Base-by-base conservation (phyloP, 768 basidiomycete genomes). In the Tylopilus sp. region DNA sequence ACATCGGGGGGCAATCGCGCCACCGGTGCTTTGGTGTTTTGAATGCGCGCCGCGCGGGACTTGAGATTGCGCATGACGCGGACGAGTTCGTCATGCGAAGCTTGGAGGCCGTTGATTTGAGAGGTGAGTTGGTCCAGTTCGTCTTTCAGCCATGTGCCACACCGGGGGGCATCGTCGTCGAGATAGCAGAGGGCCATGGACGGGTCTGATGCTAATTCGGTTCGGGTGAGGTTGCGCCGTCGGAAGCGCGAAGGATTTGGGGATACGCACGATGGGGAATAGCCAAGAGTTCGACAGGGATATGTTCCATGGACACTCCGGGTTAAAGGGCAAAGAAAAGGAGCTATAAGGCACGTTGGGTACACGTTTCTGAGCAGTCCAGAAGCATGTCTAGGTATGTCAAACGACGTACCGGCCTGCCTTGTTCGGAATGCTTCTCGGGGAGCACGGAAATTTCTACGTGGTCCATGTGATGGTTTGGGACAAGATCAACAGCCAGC, bases 1-100 rank as follows among this genome's bases (percentile, higher is more conserved):
- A 68, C 57, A 50, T 68, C 67, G 10, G 64, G 52, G 1, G 67
- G 67, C 20, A 68, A 50, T 56, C 68, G 64, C 11, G 69, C 59
- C 38, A 68, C 64, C n/a, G 65, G 53, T 12, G 58, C 51, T 17
- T 52, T 68, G 42, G 56, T 43, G n/a, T 68, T 68, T 49, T 59
- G 66, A n/a, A 70, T 62, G 47, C 54, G 66, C 25, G 67, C 68
- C 10, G 64, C 66, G 22, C 64, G 65, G 11, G 56, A 60, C 35
- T 65, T 62, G 42, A 68, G 66, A 41, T 47, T 52, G 20, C 62
- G 64, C 50, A 68, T 64, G 30, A 43, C 51, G 20, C 57, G 58
- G 39, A 56, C 44, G 15, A 70, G 42, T 28, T 69, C 62, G 22
- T 68, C 61, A 49, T 68, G 64, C 9, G 63, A 65, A 31, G 66